Evolutionary conservation across 2,329 filamentous ascomycete genomes (phyloP).

Genomic region (Monosporascus sp.): DNA sequence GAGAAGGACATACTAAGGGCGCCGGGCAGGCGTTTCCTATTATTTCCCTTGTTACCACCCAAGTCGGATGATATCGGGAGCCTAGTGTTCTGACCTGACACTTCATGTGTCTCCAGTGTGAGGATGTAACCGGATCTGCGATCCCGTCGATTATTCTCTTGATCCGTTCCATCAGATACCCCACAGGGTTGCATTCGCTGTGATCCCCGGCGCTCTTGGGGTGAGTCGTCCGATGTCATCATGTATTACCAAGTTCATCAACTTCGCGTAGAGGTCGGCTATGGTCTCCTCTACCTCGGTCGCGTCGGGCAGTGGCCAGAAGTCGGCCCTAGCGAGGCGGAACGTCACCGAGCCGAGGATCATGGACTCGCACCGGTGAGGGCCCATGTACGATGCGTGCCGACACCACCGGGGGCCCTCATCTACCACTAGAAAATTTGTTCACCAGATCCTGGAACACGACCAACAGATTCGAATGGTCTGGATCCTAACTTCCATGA

Average conservation of each 20-base stretch:
- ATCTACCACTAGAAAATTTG: no score
- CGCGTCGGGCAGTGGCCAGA: constrained; percentile 27
- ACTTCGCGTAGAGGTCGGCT: constrained; percentile 1
- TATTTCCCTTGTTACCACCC: no score
- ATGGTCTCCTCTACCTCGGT: constrained; percentile 19
- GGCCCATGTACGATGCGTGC: no score
- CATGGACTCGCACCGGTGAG: no score
- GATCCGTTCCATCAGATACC: neutral
- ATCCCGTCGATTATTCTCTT: neutral
- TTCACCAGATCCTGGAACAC: no score
- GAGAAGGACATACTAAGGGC: no score
- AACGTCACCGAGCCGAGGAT: no score
- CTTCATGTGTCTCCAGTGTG: neutral
- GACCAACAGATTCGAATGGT: no score
- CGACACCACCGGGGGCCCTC: no score
- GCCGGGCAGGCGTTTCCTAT: no score
- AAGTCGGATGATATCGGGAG: neutral
- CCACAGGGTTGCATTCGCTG: neutral
- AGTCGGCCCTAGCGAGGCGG: constrained; percentile 24
- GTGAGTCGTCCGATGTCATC: constrained; percentile 1
- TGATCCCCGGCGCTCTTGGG: neutral
- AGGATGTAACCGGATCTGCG: neutral
- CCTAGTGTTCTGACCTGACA: neutral
- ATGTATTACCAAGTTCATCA: constrained; percentile 3
- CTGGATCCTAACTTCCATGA: no score